Evolutionary conservation across 2,329 filamentous ascomycete species (phyloP).

Genomic region (Hypoxylon sp.): DNA sequence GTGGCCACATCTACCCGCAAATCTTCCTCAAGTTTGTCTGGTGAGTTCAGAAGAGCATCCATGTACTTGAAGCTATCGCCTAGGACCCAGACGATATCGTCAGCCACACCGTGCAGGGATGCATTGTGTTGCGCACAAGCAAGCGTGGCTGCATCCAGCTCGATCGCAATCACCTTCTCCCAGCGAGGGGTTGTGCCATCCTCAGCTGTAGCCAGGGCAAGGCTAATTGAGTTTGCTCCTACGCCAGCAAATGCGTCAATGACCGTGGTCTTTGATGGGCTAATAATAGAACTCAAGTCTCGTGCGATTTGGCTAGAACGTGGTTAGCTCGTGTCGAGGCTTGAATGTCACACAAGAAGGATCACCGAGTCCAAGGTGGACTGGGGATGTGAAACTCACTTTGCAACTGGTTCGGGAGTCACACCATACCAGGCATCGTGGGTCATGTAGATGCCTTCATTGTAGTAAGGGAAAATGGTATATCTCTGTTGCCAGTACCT

Average conservation of each 20-base stretch:
- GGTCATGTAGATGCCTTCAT: constrained; percentile 90
- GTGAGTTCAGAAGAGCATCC: constrained; percentile 58
- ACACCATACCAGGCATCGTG: constrained; percentile 97
- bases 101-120: constrained; percentile 83
- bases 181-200: constrained; percentile 74
- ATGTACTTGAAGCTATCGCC: constrained; percentile 89
- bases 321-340: constrained; percentile 39
- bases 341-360: constrained; percentile 5
- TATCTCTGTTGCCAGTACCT: constrained; percentile 95
- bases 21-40: constrained; percentile 51
- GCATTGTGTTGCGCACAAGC: constrained; percentile 96
- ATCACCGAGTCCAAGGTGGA: constrained; percentile 12
- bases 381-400: constrained; percentile 64
- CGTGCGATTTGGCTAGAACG: constrained; percentile 76
- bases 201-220: constrained; percentile 70
- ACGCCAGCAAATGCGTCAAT: constrained; percentile 93
- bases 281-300: constrained; percentile 73
- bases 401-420: constrained; percentile 91
- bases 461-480: constrained; percentile 88
- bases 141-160: constrained; percentile 84
- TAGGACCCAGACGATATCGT: constrained; percentile 84
- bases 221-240: constrained; percentile 95
- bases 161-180: constrained; percentile 88
- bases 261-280: constrained; percentile 65
- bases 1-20: constrained; percentile 59